Evolutionary conservation across 148 eudicot genomes (phyloP).

Genomic region (Vaccinium vitisidaea): DNA sequence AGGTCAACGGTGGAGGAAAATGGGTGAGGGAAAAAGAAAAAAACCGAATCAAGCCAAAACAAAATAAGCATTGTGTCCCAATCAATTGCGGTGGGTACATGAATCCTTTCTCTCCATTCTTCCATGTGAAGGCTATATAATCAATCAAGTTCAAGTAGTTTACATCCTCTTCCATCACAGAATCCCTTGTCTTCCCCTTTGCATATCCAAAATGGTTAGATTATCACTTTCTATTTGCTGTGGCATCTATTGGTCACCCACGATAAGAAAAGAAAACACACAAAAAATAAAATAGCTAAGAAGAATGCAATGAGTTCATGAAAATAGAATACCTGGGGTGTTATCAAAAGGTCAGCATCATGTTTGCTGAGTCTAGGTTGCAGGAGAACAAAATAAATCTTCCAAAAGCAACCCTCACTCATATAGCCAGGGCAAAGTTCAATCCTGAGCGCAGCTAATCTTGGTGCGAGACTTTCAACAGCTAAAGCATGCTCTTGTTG

Average conservation of each 20-base stretch:
- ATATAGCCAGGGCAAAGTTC: conserved; percentile 91
- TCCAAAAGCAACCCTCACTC: conserved; percentile 89
- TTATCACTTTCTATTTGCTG: neutral
- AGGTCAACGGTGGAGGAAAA: too few species aligned
- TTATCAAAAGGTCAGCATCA: conserved; percentile 71
- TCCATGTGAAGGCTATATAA: neutral
- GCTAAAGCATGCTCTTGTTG: conserved; percentile 97
- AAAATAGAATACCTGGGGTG: conserved; percentile 66
- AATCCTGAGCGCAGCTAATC: conserved; percentile 77
- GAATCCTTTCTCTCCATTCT: neutral
- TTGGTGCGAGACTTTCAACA: conserved; percentile 83
- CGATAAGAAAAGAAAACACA: too few species aligned
- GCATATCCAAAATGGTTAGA: neutral
- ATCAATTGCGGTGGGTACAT: too few species aligned
- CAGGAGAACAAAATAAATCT: conserved; percentile 87
- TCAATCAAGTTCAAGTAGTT: neutral
- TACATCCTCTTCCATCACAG: neutral
- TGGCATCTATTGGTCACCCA: conserved; percentile 2
- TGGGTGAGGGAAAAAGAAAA: too few species aligned
- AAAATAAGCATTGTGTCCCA: too few species aligned
- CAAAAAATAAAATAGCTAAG: neutral
- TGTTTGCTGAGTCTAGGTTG: conserved; percentile 71
- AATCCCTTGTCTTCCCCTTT: neutral
- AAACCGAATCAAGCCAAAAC: too few species aligned
- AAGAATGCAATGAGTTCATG: neutral